Evolutionary conservation across 495 filamentous ascomycete genomes (phyloP).

Genomic region (Penicillium salamii): DNA sequence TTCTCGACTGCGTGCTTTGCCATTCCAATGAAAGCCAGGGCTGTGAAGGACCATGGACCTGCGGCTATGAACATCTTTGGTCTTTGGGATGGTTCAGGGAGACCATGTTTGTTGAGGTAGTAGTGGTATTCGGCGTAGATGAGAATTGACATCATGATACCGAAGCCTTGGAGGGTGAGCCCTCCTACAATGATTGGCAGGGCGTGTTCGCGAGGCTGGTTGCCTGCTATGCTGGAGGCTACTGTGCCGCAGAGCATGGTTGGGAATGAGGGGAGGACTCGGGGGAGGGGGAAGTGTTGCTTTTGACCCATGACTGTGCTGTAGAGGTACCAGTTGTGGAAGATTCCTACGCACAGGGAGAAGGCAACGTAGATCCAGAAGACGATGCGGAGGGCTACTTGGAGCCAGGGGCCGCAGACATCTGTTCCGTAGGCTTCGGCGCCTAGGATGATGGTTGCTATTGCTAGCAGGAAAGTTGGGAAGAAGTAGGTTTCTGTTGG

Average conservation of each 20-base stretch:
- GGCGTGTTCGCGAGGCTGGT: slow-evolving; percentile 16
- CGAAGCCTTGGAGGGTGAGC: slow-evolving; percentile 27
- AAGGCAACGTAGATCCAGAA: slow-evolving; percentile 35
- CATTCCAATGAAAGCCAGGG: slow-evolving; percentile 55
- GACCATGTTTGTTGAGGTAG: slow-evolving; percentile 47
- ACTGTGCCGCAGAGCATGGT: slow-evolving; percentile 31
- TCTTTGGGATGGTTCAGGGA: slow-evolving; percentile 37
- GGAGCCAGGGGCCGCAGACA: slow-evolving; percentile 16
- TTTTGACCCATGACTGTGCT: slow-evolving; percentile 2
- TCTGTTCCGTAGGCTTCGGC: slow-evolving; percentile 12
- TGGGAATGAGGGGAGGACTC: slow-evolving; percentile 19
- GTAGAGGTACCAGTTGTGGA: slow-evolving; percentile 14
- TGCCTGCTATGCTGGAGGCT: slow-evolving; percentile 16
- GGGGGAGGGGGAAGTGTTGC: slow-evolving; percentile 10
- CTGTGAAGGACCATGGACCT: slow-evolving; percentile 58
- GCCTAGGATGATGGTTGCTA: slow-evolving; percentile 22
- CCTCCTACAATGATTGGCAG: slow-evolving; percentile 28
- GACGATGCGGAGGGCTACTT: slow-evolving; percentile 14
- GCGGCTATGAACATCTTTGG: slow-evolving; percentile 64
- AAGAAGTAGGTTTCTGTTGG: slow-evolving; percentile 54
- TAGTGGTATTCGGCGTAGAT: slow-evolving; percentile 39
- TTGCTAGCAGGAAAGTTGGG: slow-evolving; percentile 6
- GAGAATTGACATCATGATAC: slow-evolving; percentile 25
- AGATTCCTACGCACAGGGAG: slow-evolving; percentile 10
- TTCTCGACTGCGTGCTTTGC: slow-evolving; percentile 30